Evolutionary conservation across 164 flowering plant genomes (phyloP), one percentile per base, ranked within the genome.

Genomic region (Chloranthus sessilifolius): DNA sequence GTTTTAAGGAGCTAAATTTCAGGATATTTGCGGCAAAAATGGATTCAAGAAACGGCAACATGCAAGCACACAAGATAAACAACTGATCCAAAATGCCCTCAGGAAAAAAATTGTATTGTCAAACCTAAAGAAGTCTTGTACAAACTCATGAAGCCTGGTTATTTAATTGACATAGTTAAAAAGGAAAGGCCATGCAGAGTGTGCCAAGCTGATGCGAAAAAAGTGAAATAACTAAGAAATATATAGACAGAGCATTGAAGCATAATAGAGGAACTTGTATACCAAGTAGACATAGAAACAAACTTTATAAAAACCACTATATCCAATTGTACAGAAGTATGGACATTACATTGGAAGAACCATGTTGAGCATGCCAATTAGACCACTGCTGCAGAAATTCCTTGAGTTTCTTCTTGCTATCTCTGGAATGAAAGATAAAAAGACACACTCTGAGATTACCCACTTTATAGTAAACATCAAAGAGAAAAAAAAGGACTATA

Each of bases 311-410:
- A 7, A n/a, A n/a, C n/a, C n/a, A 26, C 15, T 42, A 42, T 11
- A 42, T 42, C 15, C 46, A 10, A 22, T 16, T 23, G 15, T 9
- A 48, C 12, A 36, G 46, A 45, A 17, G 23, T 45, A 50, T 9
- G 30, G 43, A 12, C 45, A 66, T 68, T 72, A 87, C 98, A 37
- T 58, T 50, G 23, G 76, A 43, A 43, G 75, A 61, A 61, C 35
- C 60, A 57, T 72, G 64, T 35, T 58, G 69, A 61, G 85, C 74
- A 75, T 85, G 82, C 98, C 96, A 91, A 48, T 73, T 70, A 36
- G 98, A 91, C 96, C 98, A 91, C 58, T 81, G 74, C 61, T 76
- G 82, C 61, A 91, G 66, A 40, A 91, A 61, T 55, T 77, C 88
- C 57, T 81, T 83, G 45, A 91, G 88, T 78, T 80, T 85, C 55